Evolutionary conservation across 1,284 basidiomycete genomes (phyloP).

Genomic region (Papiliotrema fonsecae): DNA sequence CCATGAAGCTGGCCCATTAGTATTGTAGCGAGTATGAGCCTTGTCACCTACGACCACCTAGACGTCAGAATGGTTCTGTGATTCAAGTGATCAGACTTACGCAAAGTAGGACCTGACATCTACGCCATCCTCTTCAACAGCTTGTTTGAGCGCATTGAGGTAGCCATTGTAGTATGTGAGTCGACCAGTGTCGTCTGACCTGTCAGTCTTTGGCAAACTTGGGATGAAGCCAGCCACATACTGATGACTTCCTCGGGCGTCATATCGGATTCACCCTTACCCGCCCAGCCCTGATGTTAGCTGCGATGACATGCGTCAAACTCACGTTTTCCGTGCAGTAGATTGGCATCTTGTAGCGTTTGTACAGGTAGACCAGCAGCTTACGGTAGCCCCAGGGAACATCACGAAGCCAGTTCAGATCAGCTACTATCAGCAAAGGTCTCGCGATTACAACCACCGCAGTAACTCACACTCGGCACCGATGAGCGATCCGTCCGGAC

Average conservation of each 20-base stretch:
- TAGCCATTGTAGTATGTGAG: conserved; percentile 65
- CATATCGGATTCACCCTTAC: conserved; percentile 60
- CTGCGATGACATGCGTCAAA: background rate
- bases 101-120: conserved; percentile 65
- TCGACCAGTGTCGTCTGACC: conserved; percentile 57
- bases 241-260: conserved; percentile 55
- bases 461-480: conserved; percentile 58
- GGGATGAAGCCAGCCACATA: background rate
- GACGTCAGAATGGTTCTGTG: background rate
- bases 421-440: background rate
- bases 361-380: conserved; percentile 63
- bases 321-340: conserved; percentile 47
- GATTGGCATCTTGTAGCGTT: conserved; percentile 64
- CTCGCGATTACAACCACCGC: background rate
- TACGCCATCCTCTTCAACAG: conserved; percentile 62
- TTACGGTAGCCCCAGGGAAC: conserved; percentile 45
- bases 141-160: conserved; percentile 57
- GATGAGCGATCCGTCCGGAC: conserved; percentile 57
- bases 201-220: background rate
- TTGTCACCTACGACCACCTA: conserved; percentile 22
- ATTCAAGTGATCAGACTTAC: conserved; percentile 50
- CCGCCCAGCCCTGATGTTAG: conserved; percentile 55
- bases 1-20: conserved; percentile 35
- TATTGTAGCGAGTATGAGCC: conserved; percentile 51
- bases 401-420: conserved; percentile 37